Evolutionary conservation across 352 stramenopile species (phyloP), one percentile per base, ranked within the genome.

Genomic region (Aphanomyces cochlioides): DNA sequence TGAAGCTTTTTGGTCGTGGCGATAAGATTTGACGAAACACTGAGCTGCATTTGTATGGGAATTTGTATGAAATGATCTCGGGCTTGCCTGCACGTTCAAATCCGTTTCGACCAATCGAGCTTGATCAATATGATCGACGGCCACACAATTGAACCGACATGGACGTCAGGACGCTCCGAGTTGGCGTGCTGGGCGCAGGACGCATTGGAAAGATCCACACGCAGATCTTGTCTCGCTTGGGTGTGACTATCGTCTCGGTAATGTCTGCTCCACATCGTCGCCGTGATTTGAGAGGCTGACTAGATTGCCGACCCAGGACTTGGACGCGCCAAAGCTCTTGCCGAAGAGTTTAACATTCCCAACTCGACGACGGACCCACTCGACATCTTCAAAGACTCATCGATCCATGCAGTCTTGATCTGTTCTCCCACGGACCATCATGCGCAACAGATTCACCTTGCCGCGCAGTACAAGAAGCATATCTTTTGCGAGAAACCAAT

Each of bases 401-500:
- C 97, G 13, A 88, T 98, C 41, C 92, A 99, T 77, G 96, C 94
- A 13, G 92, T 99, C 12, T 87, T 97, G 82, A 98, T 99, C 80
- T 99, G 96, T 77, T 98, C 94, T 12, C 96, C 96, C 3, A 98
- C 90, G 17, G 77, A 87, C 38, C 92, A 84, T 61, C 96, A 98
- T 81, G 96, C 95, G 13, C 87, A 97, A 72, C 96, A 98, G 81
- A 98, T 98, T 75, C 94, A 97, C 50, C 86, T 91, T 40, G 92
- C 88, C 28, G 95, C 95, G 17, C 84, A 83, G 13, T 84, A 94
- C 72, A 89, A 90, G 56, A 98, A 98, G 77, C 86, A 98, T 74
- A 93, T 98, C 50, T 98, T 98, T 70, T 98, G 92, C 73, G 93
- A 98, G 79, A 98, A 98, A 72, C 94, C 94, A 10, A 91, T 98